Evolutionary conservation across 352 stramenopile genomes (phyloP).

Genomic region (Phytophthora hybrid): DNA sequence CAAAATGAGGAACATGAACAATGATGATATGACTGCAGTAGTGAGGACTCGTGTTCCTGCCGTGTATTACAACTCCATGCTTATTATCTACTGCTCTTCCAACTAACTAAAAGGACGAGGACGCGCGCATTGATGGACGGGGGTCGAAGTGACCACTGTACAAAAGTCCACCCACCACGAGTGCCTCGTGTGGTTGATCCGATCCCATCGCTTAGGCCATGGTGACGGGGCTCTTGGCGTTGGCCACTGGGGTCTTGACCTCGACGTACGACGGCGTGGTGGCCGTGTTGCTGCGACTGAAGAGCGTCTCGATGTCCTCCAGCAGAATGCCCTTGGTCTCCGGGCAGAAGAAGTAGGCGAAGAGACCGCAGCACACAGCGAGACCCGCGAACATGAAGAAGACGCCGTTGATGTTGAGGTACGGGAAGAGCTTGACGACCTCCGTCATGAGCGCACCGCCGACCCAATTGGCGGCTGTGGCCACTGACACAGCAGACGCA

Average conservation of each 20-base stretch:
- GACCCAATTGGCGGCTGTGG: constrained; percentile 52
- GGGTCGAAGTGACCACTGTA: constrained; percentile 18
- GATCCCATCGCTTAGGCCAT: constrained; percentile 22
- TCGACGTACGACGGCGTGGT: constrained; percentile 39
- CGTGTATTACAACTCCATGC: constrained; percentile 26
- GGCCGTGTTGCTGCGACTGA: constrained; percentile 31
- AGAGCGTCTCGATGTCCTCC: constrained; percentile 40
- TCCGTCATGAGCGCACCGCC: constrained; percentile 51
- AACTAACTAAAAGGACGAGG: constrained; percentile 19
- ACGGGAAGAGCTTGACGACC: constrained; percentile 38
- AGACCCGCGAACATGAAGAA: constrained; percentile 39
- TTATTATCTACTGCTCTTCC: constrained; percentile 20
- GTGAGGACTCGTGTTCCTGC: neutral
- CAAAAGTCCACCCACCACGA: constrained; percentile 11
- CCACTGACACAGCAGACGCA: constrained; percentile 50
- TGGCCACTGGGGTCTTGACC: constrained; percentile 33
- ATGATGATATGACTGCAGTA: neutral
- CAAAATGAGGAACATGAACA: neutral
- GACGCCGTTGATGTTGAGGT: constrained; percentile 40
- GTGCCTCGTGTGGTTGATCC: neutral
- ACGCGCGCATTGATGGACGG: constrained; percentile 2
- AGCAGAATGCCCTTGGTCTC: constrained; percentile 42
- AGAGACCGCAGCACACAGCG: constrained; percentile 15
- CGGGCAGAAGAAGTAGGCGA: constrained; percentile 39
- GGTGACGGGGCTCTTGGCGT: constrained; percentile 21